Evolutionary conservation across 106 monocot species (phyloP), one percentile per base, ranked within the genome.

Genomic region (Dioscorea dumetorum): DNA sequence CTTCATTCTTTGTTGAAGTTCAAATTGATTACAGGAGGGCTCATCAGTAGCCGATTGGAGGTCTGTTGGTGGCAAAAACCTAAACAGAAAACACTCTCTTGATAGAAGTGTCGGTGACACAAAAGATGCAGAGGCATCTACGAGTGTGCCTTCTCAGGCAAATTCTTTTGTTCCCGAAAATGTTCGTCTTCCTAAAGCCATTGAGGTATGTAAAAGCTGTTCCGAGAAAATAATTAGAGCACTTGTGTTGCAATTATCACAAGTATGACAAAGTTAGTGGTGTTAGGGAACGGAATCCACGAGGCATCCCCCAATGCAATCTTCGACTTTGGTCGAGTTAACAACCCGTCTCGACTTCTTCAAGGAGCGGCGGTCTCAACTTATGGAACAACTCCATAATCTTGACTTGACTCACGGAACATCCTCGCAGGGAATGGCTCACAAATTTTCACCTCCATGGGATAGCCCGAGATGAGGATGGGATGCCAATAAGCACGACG

Each of bases 321-420:
- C 97, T 49, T 87, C 92, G 15, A 88, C 97, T 34, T 75, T 99
- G 69, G 80, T 99, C 58, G 92, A 99, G 49, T 78, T 99, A 23
- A 92, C 97, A 16, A 81, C 97, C 3, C 86, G 97, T 0, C 97
- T 99, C n/a, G 97, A 93, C 73, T 99, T 93, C 74, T 99, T 99
- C 72, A 99, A 90, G 62, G 89, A 92, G 50, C 74, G 97, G 49
- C 80, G 97, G 66, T 90, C 97, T 4, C 97, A 99, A 70, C 84
- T 99, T 16, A 92, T 99, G 84, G 92, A 99, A 67, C 92, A 99
- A 49, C 83, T 99, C 33, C 97, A 92, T 69, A 93, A 74, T 62
- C 87, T 99, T 18, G 92, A 99, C 58, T 63, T 87, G 32, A 79
- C 60, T 67, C 87, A 91, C 63, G 85, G 73, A 4, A 51, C 71